Evolutionary conservation across 805 yeast species (phyloP), one percentile per base, ranked within the genome.

Genomic region (Ogataea glucozyma): DNA sequence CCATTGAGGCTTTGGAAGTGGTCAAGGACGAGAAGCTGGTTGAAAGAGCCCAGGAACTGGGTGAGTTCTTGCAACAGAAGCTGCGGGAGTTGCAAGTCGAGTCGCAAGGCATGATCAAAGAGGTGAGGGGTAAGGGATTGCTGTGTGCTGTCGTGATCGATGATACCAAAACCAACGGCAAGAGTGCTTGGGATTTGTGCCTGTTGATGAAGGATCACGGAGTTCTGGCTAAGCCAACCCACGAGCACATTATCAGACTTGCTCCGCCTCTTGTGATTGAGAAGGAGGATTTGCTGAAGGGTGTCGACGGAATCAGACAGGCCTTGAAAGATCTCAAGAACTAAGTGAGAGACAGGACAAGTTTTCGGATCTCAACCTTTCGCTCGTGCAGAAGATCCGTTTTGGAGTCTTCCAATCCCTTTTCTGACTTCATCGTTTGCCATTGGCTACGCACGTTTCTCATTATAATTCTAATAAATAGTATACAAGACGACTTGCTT

Each of bases 131-230:
- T 43, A 77, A 77, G 61, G 98, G 98, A 48, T 75, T 91, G 59
- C 72, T 91, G 51, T 78, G 86, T 51, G 98, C 98, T 36, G 82
- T 91, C 63, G 97, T 91, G 41, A 86, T 90, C 60, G 97, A 91
- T 67, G 79, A 85, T 41, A 51, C 80, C 32, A 85, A 83, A 69
- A 80, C 96, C 47, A 81, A 82, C 60, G 97, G 96, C 47, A 81
- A 90, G 65, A 75, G 93, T 21, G 97, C 98, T 3, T 91, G 98
- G 98, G 97, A 91, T 62, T 73, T 91, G 53, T 91, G 98, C 70
- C 64, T 91, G 56, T 69, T 87, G 56, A 84, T 91, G 93, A 88
- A 86, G 67, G 81, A 86, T 41, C 72, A 79, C 48, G 98, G 98
- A 46, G 85, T 91, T 12, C 73, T 90, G 59, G 97, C 98, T 50